phyloP scores from a whole-genome alignment of 1,284 basidiomycete species.

The Puccinia novopanici region DNA sequence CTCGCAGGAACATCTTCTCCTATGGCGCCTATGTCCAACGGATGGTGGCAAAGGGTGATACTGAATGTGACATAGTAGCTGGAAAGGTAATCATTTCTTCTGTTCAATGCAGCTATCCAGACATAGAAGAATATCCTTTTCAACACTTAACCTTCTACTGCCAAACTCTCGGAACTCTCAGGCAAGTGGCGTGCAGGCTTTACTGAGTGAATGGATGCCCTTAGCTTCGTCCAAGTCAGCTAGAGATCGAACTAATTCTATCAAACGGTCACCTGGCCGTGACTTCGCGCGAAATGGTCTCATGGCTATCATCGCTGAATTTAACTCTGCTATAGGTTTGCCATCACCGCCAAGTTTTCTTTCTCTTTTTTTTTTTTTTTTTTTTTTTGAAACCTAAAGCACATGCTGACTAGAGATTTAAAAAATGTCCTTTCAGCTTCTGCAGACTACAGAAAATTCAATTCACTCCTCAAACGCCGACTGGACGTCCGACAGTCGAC shows the following conservation, averaged over 20 bases:
- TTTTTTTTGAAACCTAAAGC: not conserved
- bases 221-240: slow-evolving; percentile 30
- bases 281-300: slow-evolving; percentile 49
- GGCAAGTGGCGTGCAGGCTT: slow-evolving; percentile 46
- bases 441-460: slow-evolving; percentile 34
- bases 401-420: not conserved
- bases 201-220: slow-evolving; percentile 51
- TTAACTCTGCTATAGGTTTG: slow-evolving; percentile 45
- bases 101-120: not conserved
- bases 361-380: not conserved
- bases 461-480: slow-evolving; percentile 22
- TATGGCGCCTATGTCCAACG: slow-evolving; percentile 49
- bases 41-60: slow-evolving; percentile 51
- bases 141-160: not conserved
- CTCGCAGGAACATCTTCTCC: slow-evolving; percentile 43
- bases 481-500: slow-evolving; percentile 43
- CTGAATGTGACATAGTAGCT: slow-evolving; percentile 42
- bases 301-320: slow-evolving; percentile 35
- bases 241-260: slow-evolving; percentile 24
- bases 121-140: too few species aligned
- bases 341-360: not conserved
- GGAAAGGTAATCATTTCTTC: slow-evolving; percentile 35
- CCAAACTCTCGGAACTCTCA: not conserved
- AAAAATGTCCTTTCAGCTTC: slow-evolving; percentile 34
- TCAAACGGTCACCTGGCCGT: slow-evolving; percentile 47